These are phyloP conservation scores for Dillenia turbinata DNA, from an alignment of 164 flowering plant genomes.

Conservation along the genomic window DNA sequence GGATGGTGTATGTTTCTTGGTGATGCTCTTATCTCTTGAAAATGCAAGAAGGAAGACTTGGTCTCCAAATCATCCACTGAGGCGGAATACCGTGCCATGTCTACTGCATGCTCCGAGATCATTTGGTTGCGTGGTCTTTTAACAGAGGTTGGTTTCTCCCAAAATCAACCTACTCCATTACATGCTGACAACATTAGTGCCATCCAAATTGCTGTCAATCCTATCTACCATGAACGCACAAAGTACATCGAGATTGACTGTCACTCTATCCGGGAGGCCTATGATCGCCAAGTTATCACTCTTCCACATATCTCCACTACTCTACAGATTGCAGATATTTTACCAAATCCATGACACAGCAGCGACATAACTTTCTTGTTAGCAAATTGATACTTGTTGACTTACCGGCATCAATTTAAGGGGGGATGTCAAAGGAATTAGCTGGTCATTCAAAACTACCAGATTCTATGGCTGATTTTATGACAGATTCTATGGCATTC, in stretches of 20 bases:
- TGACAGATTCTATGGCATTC: too few species aligned
- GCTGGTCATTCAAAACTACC: too few species aligned
- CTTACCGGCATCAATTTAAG: too few species aligned
- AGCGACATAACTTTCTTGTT: conserved; percentile 4
- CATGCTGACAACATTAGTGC: not conserved
- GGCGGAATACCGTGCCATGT: conserved; percentile 1
- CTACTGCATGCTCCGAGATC: conserved; percentile 3
- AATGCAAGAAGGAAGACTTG: not conserved
- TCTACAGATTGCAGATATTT: not conserved
- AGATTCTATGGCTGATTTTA: too few species aligned
- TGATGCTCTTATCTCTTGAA: conserved; percentile 1
- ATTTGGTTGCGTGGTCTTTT: conserved; percentile 3
- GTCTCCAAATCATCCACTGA: not conserved
- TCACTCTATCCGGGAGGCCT: conserved; percentile 7
- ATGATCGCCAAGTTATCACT: not conserved
- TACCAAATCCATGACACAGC: not conserved
- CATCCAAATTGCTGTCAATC: too few species aligned
- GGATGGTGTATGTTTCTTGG: conserved; percentile 11
- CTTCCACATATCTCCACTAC: conserved; percentile 1
- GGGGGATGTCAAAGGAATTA: too few species aligned
- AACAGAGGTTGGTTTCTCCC: conserved; percentile 7
- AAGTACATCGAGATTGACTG: not conserved
- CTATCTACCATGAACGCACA: too few species aligned
- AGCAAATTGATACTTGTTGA: conserved; percentile 7
- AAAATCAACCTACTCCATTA: conserved; percentile 2